A percentile compares a stretch with the other conserved stretches of the same genome.
phyloP scores from a whole-genome alignment of 108 stramenopile genomes.

The Aurantiochytrium sp. region DNA sequence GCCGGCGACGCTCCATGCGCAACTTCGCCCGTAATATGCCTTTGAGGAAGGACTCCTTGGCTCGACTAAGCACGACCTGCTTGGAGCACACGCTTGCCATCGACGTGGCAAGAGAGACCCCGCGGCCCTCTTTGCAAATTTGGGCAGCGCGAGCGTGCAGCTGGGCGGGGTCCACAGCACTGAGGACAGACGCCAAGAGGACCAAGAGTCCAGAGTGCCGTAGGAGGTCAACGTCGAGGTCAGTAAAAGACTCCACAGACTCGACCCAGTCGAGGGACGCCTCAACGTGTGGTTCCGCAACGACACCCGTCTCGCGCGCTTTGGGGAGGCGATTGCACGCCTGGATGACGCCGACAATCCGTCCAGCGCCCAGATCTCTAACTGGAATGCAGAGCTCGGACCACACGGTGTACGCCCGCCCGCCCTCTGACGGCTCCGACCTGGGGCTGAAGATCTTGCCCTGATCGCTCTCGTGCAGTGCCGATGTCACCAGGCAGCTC shows the following conservation, averaged over 20 bases:
- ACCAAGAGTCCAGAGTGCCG: no score
- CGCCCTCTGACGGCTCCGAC: not conserved
- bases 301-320: not conserved
- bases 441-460: not conserved
- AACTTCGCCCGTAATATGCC: not conserved
- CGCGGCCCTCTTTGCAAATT: no score
- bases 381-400: not conserved
- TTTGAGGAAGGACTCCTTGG: not conserved
- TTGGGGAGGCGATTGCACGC: not conserved
- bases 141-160: no score
- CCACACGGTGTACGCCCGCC: not conserved
- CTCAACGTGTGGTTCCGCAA: not conserved
- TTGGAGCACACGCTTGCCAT: not conserved
- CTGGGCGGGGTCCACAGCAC: no score
- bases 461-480: not conserved
- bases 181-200: no score
- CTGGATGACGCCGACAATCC: not conserved
- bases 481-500: not conserved
- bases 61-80: not conserved
- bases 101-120: no score
- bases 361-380: no score
- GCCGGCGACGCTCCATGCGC: not conserved
- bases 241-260: not conserved
- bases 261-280: not conserved
- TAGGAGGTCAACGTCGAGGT: not conserved